Evolutionary conservation across 257 asterid genomes (phyloP), one percentile per base, ranked within the genome.

Genomic region (Buddleja alternifolia): DNA sequence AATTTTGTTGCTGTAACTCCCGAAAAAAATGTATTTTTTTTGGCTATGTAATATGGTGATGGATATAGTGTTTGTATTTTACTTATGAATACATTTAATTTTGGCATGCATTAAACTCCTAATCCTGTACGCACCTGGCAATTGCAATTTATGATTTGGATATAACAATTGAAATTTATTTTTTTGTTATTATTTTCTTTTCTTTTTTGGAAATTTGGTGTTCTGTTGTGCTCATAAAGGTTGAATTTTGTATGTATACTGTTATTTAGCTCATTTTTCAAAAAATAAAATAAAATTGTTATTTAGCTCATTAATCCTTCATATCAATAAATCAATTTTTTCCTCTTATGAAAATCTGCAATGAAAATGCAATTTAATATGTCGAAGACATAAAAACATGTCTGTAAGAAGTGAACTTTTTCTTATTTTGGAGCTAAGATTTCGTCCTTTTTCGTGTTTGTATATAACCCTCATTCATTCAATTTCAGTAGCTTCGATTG

Each of bases 21-120:
- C 51, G 25, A 66, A 44, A n/a, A 62, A 62, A 73, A 21, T 68
- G 56, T 41, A 65, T 65, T 68, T 40, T 73, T 54, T 36, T 62
- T 17, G 50, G 4, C 20, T 60, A 32, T 37, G 8, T n/a, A 4
- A 52, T 75, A 59, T 6, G 53, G 41, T 67, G 29, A 24, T 23
- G 40, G 8, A 25, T 29, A 3, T 15, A 45, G 3, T 63, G 29
- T 29, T 36, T 66, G 20, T 37, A 60, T 21, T 44, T 45, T 51
- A 7, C 40, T 53, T n/a, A 21, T 61, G 45, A 16, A 4, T 57
- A 23, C 7, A 51, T 61, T 48, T 36, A 32, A 16, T 64, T 40
- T 6, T 19, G 19, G 59, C 46, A 48, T 67, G 76, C 73, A 61
- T 41, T 62, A 23, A 67, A 14, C 47, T 29, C 48, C 37, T 42